Percentiles rank a stretch among this genome's conserved stretches.
These are phyloP conservation scores for Prinsepia uniflora DNA, from an alignment of 306 rosid genomes.

Conservation along the genomic window DNA sequence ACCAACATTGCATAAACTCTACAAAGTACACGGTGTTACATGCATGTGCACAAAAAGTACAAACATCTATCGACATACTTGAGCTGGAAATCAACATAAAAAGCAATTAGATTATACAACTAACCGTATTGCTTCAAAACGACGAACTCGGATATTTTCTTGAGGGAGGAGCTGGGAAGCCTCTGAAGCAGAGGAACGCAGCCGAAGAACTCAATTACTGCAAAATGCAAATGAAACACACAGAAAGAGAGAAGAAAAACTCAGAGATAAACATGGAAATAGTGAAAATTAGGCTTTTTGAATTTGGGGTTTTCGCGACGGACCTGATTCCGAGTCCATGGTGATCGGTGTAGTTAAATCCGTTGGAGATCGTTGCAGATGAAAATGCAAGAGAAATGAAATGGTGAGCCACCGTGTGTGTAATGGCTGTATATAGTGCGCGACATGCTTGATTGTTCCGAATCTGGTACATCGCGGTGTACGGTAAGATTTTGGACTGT, in stretches of 20 bases:
- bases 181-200: conserved; percentile 77
- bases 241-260: background rate
- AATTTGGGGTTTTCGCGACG: background rate
- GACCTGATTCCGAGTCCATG: conserved; percentile 31
- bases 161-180: conserved; percentile 70
- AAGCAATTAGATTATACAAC: background rate
- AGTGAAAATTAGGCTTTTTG: background rate
- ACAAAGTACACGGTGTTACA: background rate
- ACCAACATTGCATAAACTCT: background rate
- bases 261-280: background rate
- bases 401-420: background rate
- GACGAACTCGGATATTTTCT: conserved; percentile 56
- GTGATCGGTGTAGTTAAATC: background rate
- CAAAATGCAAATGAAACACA: conserved; percentile 17
- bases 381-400: background rate
- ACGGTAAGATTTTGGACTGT: background rate
- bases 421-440: background rate
- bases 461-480: background rate
- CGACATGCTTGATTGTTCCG: background rate
- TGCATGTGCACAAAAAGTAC: background rate
- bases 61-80: background rate
- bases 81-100: background rate
- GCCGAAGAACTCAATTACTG: conserved; percentile 80
- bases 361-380: background rate
- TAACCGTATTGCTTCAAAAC: conserved; percentile 57